phyloP scores from a whole-genome alignment of 805 yeast species.

The Zygosaccharomyces rouxii region DNA sequence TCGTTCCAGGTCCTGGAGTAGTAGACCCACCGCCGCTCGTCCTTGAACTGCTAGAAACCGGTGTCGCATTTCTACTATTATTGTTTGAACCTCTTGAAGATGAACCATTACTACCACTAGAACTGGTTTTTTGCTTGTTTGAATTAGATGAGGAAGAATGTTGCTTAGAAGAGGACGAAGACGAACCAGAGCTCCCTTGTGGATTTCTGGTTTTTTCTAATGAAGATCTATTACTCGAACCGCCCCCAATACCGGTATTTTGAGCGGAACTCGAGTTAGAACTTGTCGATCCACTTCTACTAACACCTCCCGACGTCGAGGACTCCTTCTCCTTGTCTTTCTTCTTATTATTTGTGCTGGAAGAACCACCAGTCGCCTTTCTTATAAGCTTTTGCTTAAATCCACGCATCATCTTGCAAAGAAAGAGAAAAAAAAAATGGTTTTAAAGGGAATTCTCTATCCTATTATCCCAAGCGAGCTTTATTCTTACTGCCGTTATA shows the following conservation, averaged over 20 bases:
- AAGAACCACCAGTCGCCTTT: slow-evolving; percentile 36
- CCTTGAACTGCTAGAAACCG: slow-evolving; percentile 4
- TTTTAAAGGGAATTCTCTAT: not conserved
- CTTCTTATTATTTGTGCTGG: slow-evolving; percentile 34
- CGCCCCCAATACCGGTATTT: slow-evolving; percentile 17
- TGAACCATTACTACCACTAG: slow-evolving; percentile 4
- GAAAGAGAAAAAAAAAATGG: not conserved
- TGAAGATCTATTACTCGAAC: slow-evolving; percentile 13
- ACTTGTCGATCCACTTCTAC: slow-evolving; percentile 9
- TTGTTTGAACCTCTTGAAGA: slow-evolving; percentile 9
- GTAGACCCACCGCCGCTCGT: slow-evolving; percentile 4
- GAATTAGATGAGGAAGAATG: slow-evolving; percentile 5
- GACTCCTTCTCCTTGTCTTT: slow-evolving; percentile 43
- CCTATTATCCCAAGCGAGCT: not conserved
- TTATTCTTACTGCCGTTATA: not conserved
- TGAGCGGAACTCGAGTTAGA: slow-evolving; percentile 8
- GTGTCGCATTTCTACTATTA: slow-evolving; percentile 10
- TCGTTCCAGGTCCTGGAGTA: not conserved
- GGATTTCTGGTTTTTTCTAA: slow-evolving; percentile 16
- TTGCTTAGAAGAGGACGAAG: slow-evolving; percentile 12
- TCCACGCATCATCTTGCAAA: slow-evolving; percentile 63
- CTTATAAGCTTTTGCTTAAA: slow-evolving; percentile 52
- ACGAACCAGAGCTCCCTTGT: slow-evolving; percentile 5
- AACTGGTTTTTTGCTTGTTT: slow-evolving; percentile 5
- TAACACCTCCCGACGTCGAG: slow-evolving; percentile 21